Conservation (phyloP, 306 rosid genomes). For the Heteromeles arbutifolia region DNA sequence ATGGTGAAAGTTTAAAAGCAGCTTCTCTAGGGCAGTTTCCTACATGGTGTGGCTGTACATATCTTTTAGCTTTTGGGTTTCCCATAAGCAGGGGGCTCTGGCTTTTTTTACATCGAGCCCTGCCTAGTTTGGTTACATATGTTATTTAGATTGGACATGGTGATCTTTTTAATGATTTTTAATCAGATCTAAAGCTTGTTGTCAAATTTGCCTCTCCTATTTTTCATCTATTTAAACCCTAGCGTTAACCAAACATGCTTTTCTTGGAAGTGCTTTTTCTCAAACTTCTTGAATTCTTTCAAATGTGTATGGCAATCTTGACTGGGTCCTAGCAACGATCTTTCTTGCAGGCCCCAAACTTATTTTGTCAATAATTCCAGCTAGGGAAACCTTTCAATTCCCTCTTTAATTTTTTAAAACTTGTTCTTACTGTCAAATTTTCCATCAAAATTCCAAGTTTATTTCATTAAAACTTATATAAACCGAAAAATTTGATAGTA, state of each 20-base stretch:
- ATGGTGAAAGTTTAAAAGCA: slow-evolving; percentile 5
- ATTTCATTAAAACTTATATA: too few relatives aligned
- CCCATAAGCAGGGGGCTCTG: slow-evolving; percentile 17
- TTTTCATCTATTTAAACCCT: too few relatives aligned
- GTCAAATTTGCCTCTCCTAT: neutral
- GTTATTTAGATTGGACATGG: slow-evolving; percentile 1
- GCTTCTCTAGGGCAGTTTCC: neutral
- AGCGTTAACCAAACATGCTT: too few relatives aligned
- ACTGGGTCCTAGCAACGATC: neutral
- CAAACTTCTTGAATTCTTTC: neutral
- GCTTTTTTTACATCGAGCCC: slow-evolving; percentile 21
- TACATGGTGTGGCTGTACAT: neutral
- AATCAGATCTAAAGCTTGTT: neutral
- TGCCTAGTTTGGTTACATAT: slow-evolving; percentile 12
- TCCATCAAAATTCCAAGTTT: too few relatives aligned
- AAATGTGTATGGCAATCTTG: neutral
- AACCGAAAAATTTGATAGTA: too few relatives aligned
- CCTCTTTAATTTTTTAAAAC: too few relatives aligned
- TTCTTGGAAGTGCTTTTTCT: too few relatives aligned
- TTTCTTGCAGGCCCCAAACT: neutral
- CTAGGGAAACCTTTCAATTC: neutral
- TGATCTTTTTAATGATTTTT: slow-evolving; percentile 12
- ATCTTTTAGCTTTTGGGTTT: slow-evolving; percentile 1
- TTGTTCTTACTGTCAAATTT: too few relatives aligned
- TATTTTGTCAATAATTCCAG: neutral